A percentile compares a stretch with the other conserved stretches of the same genome.
phyloP scores from a whole-genome alignment of 495 filamentous ascomycete species.

The Podospora appendiculata region DNA sequence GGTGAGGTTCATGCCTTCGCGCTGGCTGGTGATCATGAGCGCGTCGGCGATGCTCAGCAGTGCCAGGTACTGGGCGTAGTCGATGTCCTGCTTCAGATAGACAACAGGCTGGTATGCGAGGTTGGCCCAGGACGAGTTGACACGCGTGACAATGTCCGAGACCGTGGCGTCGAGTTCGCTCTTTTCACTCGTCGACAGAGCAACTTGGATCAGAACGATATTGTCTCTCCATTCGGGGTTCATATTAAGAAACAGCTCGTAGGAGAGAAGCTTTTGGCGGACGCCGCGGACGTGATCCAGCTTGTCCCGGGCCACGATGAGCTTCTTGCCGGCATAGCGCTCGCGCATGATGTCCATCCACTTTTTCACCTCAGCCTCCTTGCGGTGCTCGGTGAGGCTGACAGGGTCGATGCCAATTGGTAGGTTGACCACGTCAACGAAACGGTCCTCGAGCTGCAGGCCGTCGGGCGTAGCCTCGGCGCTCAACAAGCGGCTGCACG shows the following conservation, averaged over 20 bases:
- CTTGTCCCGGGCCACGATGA: conserved; percentile 90
- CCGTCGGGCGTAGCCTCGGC: conserved; percentile 84
- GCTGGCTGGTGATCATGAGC: conserved; percentile 85
- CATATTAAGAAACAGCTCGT: conserved; percentile 87
- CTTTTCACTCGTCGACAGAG: conserved; percentile 79
- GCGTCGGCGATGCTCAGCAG: conserved; percentile 81
- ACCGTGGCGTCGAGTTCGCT: conserved; percentile 78
- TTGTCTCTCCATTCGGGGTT: conserved; percentile 82
- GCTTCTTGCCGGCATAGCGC: conserved; percentile 71
- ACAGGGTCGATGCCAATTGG: conserved; percentile 81
- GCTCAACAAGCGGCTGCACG: conserved; percentile 77
- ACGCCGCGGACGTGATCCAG: conserved; percentile 87
- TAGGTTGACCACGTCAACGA: conserved; percentile 72
- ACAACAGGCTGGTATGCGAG: conserved; percentile 84
- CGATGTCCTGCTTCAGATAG: conserved; percentile 91
- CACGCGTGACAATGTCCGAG: conserved; percentile 84
- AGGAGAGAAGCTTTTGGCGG: conserved; percentile 83
- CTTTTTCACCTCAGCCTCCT: conserved; percentile 59
- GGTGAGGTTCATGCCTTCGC: conserved; percentile 93
- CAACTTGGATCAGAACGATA: conserved; percentile 86
- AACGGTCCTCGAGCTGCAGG: conserved; percentile 83
- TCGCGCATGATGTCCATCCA: conserved; percentile 76
- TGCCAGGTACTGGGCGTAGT: conserved; percentile 82
- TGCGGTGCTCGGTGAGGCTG: conserved; percentile 62
- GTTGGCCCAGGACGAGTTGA: conserved; percentile 81